Base-by-base conservation (phyloP, 345 rosid genomes). In the Erysimum cheiranthoides region DNA sequence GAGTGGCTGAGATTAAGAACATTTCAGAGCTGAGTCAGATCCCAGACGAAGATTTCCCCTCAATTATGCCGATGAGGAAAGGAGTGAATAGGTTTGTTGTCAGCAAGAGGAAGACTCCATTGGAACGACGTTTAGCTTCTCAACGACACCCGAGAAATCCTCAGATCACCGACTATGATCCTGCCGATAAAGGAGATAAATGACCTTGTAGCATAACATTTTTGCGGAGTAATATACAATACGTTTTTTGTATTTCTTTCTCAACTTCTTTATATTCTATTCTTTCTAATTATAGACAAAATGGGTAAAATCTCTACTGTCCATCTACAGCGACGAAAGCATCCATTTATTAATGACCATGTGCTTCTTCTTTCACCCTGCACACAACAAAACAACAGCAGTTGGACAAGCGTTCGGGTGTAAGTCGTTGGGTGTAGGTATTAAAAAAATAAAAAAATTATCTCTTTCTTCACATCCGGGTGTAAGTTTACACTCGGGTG, bases 11-110 rank as follows among this genome's bases (percentile, higher is more conserved):
- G 79, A 93, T 95, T 12, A 89, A 95, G 70, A 94, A 95, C 84
- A 93, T 93, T 43, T 95, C 98, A 21, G 99, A 93, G 84, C 86
- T 95, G n/a, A 95, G 99, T 77, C 86, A 93, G 82, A 95, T 95
- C 57, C 98, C 98, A 0, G 99, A 93, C 61, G 98, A 95, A 80
- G 99, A 95, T 78, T 95, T 95, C 81, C 97, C 99, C 0, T 90
- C 96, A 10, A 95, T 93, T 82, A 92, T 95, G 99, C 99, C 98
- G 13, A 89, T 95, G 99, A 82, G 99, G 80, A 95, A 92, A 84
- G 99, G 98, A 35, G 98, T 92, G 51, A 92, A 93, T 82, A 85
- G 99, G 73, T 93, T 95, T 75, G 99, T 95, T 5, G 90, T 92
- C 63, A 95, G 99, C 90, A 95, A 93, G 79, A 87, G 97, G 79